These are phyloP conservation scores for Metschnikowia amazonensis DNA, from an alignment of 805 yeast species.

Conservation along the genomic window DNA sequence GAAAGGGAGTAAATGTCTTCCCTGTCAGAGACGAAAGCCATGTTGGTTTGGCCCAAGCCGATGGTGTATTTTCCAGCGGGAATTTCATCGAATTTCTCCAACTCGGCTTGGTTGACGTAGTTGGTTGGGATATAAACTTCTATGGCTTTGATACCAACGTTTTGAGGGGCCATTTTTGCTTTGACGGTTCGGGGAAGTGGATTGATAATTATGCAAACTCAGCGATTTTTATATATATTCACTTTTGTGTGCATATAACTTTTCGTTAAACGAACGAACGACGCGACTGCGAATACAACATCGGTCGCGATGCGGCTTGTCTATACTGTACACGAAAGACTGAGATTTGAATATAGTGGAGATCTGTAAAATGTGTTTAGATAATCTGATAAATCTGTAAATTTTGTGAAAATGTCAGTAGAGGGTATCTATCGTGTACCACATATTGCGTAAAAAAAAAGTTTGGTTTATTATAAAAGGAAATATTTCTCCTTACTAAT, in stretches of 20 bases:
- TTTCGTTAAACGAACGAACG: conserved; percentile 5
- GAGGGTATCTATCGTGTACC: no score
- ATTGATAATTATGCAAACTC: not conserved
- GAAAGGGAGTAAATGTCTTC: conserved; percentile 94
- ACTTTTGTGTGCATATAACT: conserved; percentile 5
- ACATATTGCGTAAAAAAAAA: no score
- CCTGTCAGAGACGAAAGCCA: conserved; percentile 96
- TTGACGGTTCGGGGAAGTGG: not conserved
- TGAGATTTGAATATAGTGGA: no score
- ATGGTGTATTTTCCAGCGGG: conserved; percentile 95
- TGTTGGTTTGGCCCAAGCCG: conserved; percentile 97
- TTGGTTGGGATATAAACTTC: conserved; percentile 85
- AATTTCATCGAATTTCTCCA: conserved; percentile 81
- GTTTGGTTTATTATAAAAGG: no score
- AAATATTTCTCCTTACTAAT: no score
- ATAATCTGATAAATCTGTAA: no score
- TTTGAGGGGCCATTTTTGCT: conserved; percentile 47
- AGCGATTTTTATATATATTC: conserved; percentile 2
- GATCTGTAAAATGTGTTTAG: no score
- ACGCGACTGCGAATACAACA: not conserved
- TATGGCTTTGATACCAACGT: conserved; percentile 95
- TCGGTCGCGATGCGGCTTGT: not conserved
- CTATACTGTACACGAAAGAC: not conserved
- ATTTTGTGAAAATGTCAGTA: no score
- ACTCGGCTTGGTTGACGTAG: conserved; percentile 80